These are phyloP conservation scores for Nigrospora sphaerica DNA, from an alignment of 2,329 filamentous ascomycete genomes.

Conservation along the genomic window DNA sequence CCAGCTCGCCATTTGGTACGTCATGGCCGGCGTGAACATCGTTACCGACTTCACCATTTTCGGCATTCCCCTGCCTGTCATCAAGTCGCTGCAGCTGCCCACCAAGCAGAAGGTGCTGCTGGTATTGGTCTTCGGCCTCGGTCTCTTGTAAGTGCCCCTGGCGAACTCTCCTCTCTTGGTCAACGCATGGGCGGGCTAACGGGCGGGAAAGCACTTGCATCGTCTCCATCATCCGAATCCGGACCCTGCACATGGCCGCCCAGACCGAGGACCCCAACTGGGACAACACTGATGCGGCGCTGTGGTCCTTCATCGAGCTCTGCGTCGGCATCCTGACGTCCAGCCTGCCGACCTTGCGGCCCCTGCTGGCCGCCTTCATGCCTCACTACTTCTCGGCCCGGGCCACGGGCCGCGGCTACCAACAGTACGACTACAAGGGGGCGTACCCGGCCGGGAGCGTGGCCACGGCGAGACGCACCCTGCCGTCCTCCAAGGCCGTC, in stretches of 20 bases:
- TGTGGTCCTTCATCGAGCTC: constrained; percentile 24
- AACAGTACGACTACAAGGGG: neutral
- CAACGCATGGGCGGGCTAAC: neutral
- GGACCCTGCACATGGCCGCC: constrained; percentile 7
- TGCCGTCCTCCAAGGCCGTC: neutral
- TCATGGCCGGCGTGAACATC: constrained; percentile 24
- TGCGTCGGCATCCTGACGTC: constrained; percentile 21
- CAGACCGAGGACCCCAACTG: constrained; percentile 17
- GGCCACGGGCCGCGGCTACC: neutral
- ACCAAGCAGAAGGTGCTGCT: constrained; percentile 30
- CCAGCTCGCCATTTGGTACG: constrained; percentile 12
- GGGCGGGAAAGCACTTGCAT: constrained; percentile 10
- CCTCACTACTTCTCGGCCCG: constrained; percentile 5
- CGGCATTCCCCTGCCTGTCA: constrained; percentile 19
- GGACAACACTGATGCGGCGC: constrained; percentile 21
- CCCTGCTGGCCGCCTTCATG: constrained; percentile 15
- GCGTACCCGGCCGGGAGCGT: neutral
- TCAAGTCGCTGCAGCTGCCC: constrained; percentile 28
- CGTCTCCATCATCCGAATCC: constrained; percentile 14
- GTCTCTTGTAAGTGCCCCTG: constrained; percentile 21
- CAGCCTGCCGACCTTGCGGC: constrained; percentile 20
- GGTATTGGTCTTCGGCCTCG: constrained; percentile 29
- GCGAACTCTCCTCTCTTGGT: neutral
- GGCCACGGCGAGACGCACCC: neutral
- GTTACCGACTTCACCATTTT: constrained; percentile 22